phyloP scores from a whole-genome alignment of 257 asterid genomes.

The Prunella vulgaris region DNA sequence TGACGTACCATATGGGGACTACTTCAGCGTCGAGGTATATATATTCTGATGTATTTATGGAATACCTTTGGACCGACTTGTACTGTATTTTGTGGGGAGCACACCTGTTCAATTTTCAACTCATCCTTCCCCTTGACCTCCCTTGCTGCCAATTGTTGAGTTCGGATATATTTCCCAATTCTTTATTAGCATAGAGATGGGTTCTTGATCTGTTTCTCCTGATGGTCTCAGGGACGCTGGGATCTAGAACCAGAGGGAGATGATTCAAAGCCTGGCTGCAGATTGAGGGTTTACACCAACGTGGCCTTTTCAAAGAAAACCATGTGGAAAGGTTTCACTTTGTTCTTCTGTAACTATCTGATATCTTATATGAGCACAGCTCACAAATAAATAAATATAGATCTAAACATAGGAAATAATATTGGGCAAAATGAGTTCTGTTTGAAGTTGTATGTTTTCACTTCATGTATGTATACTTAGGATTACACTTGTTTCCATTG shows the following conservation, averaged over 20 bases:
- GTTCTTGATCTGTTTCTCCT: neutral
- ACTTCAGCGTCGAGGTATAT: slow-evolving; percentile 91
- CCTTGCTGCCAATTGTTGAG: neutral
- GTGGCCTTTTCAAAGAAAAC: slow-evolving; percentile 90
- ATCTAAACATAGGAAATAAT: neutral
- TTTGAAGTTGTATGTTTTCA: slow-evolving; percentile 1
- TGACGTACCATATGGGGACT: slow-evolving; percentile 93
- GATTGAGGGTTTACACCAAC: slow-evolving; percentile 61
- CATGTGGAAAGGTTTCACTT: slow-evolving; percentile 76
- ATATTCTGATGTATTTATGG: neutral
- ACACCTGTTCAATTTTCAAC: neutral
- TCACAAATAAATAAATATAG: neutral
- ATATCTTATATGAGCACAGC: neutral
- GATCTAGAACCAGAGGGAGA: slow-evolving; percentile 53
- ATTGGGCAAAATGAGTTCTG: neutral
- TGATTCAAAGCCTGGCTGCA: slow-evolving; percentile 53
- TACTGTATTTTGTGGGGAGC: neutral
- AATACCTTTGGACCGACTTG: slow-evolving; percentile 12
- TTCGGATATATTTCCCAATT: slow-evolving; percentile 12
- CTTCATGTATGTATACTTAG: neutral
- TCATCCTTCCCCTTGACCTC: neutral
- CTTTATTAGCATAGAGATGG: neutral
- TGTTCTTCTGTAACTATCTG: neutral
- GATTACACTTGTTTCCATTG: neutral
- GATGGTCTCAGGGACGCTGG: slow-evolving; percentile 68